Evolutionary conservation across 208 protist genomes (phyloP), one percentile per base, ranked within the genome.

Genomic region (Porcisia deanei): DNA sequence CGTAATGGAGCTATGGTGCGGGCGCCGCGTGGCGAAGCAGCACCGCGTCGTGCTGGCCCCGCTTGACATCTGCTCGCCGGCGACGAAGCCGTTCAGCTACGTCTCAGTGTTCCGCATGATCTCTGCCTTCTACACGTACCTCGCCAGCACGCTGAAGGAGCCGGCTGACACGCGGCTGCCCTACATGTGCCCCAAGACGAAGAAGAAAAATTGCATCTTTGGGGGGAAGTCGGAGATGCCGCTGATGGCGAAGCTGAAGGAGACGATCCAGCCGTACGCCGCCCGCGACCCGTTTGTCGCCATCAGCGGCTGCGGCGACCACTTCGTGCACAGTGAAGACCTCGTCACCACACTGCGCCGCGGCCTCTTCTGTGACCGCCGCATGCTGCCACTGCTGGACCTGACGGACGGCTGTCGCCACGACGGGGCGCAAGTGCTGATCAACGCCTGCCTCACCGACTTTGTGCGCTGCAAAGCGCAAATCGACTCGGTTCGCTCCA

Each of bases 361-460:
- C 65, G 89, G 89, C 39, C 88, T 98, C 54, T 94, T 91, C 86
- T 92, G 91, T 73, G 94, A 98, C 74, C 86, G 85, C 34, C 83
- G 83, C 55, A 80, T 95, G 77, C 81, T 98, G 71, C 94, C 94
- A 20, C 71, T 93, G 39, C 60, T 94, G 52, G 94, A 98, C 86
- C 54, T 96, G 53, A 85, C 75, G 14, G 94, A 98, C 76, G 88
- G 91, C 77, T 93, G 91, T 82, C 81, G 92, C 59, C 91, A 96
- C 75, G 91, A 96, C 72, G 87, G 90, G 34, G 83, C 85, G 54
- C 90, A 96, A 80, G 83, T 98, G 76, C 85, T 96, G 64, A 94
- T 98, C 53, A 98, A 96, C 80, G 93, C 90, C 37, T 94, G 90
- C 66, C 59, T 95, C 49, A 82, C 85, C 6, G 94, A 98, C 83